These are phyloP conservation scores for Macroventuria anomochaeta DNA, from an alignment of 2,329 filamentous ascomycete genomes.

Conservation along the genomic window DNA sequence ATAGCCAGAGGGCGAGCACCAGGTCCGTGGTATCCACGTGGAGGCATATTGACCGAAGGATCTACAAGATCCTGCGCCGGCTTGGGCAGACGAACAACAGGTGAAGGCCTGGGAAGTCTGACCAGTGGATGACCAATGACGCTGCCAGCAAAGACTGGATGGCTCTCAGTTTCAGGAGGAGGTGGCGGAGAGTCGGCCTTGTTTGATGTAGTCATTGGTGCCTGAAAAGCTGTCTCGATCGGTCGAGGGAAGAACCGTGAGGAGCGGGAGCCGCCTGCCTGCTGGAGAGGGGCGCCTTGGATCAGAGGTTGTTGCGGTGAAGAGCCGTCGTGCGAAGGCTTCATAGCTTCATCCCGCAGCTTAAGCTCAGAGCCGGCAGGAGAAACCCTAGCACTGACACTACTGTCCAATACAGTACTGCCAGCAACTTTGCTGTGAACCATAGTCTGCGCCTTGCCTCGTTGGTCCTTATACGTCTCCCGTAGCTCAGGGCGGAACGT, in stretches of 20 bases:
- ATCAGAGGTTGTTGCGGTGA: constrained; percentile 29
- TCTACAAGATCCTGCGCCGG: constrained; percentile 42
- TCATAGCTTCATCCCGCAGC: constrained; percentile 37
- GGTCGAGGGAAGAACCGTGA: constrained; percentile 49
- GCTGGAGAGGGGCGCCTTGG: constrained; percentile 34
- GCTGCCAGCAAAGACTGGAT: constrained; percentile 76
- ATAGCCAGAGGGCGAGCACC: constrained; percentile 50
- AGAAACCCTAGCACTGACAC: constrained; percentile 20
- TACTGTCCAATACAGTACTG: constrained; percentile 18
- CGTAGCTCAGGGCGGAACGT: constrained; percentile 42
- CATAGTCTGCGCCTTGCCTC: constrained; percentile 39
- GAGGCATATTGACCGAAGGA: constrained; percentile 51
- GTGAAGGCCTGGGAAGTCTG: constrained; percentile 71
- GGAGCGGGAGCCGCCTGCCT: constrained; percentile 37
- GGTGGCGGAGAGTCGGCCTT: constrained; percentile 50
- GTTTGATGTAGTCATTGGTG: constrained; percentile 25
- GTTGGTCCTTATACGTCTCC: constrained; percentile 42
- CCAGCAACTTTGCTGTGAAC: constrained; percentile 36
- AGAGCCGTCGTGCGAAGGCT: constrained; percentile 30
- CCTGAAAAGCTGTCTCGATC: constrained; percentile 30
- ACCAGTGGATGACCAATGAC: constrained; percentile 68
- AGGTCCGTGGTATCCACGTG: constrained; percentile 35
- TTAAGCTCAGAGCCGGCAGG: constrained; percentile 25
- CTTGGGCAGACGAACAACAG: constrained; percentile 82
- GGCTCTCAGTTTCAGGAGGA: constrained; percentile 74